Percentiles rank a stretch among this genome's conserved stretches.
These are phyloP conservation scores for Ziziphus jujuba DNA, from an alignment of 306 rosid species.

Conservation along the genomic window DNA sequence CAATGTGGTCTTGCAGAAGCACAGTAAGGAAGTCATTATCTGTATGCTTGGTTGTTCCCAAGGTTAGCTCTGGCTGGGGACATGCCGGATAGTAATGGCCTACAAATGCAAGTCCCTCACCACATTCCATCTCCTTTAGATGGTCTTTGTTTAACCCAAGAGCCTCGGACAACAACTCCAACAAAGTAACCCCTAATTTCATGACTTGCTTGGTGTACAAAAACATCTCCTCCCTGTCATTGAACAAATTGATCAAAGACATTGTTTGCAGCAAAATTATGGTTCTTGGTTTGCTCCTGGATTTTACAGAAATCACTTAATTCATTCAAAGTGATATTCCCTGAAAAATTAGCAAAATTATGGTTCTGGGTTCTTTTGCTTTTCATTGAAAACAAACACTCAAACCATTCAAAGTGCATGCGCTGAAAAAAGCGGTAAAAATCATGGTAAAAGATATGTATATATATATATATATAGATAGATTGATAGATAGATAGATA, in stretches of 20 bases:
- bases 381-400: too few species aligned
- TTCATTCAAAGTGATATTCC: too few species aligned
- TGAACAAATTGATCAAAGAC: too few species aligned
- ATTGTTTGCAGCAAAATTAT: too few species aligned
- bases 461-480: not conserved
- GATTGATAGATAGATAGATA: not conserved
- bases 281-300: too few species aligned
- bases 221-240: not conserved
- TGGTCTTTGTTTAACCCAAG: not conserved
- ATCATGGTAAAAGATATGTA: too few species aligned
- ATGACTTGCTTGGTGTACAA: constrained; percentile 36
- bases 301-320: too few species aligned
- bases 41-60: constrained; percentile 25
- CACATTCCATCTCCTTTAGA: not conserved
- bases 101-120: not conserved
- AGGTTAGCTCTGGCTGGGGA: constrained; percentile 10
- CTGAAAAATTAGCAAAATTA: too few species aligned
- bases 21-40: constrained; percentile 42
- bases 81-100: constrained; percentile 22
- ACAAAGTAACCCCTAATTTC: constrained; percentile 29
- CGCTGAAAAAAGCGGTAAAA: too few species aligned
- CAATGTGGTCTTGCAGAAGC: constrained; percentile 53
- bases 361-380: too few species aligned
- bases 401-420: too few species aligned
- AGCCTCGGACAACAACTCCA: constrained; percentile 3